Evolutionary conservation across 352 stramenopile genomes (phyloP).

Genomic region (Phytophthora capsici): DNA sequence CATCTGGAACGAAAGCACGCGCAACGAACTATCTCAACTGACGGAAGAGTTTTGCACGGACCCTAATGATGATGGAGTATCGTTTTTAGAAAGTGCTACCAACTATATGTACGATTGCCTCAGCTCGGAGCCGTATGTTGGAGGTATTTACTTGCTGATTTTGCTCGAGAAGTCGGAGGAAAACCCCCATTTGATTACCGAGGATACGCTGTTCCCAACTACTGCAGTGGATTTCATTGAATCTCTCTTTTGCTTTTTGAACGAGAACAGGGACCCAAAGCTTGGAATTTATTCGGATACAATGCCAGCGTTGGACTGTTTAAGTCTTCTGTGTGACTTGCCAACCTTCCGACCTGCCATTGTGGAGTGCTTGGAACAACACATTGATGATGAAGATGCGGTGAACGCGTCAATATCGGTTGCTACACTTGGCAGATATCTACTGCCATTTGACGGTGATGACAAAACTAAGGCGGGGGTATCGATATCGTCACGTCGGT

Average conservation of each 20-base stretch:
- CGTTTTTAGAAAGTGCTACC: slow-evolving; percentile 69
- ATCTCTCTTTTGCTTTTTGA: slow-evolving; percentile 76
- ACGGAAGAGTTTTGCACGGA: slow-evolving; percentile 80
- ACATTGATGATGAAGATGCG: slow-evolving; percentile 64
- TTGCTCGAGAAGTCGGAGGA: slow-evolving; percentile 70
- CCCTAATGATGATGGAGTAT: slow-evolving; percentile 54
- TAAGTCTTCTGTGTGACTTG: slow-evolving; percentile 75
- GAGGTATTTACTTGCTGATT: slow-evolving; percentile 74
- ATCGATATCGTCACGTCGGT: slow-evolving; percentile 81
- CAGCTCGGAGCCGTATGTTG: slow-evolving; percentile 68
- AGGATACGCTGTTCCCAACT: slow-evolving; percentile 59
- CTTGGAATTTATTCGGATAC: slow-evolving; percentile 83
- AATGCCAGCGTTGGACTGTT: slow-evolving; percentile 68
- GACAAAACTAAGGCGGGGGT: slow-evolving; percentile 55
- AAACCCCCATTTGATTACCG: slow-evolving; percentile 53
- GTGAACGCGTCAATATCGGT: slow-evolving; percentile 79
- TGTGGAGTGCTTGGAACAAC: slow-evolving; percentile 70
- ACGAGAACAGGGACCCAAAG: slow-evolving; percentile 78
- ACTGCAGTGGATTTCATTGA: slow-evolving; percentile 68
- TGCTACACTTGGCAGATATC: slow-evolving; percentile 73
- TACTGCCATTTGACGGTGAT: slow-evolving; percentile 73
- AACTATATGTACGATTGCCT: slow-evolving; percentile 88
- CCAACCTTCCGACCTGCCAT: slow-evolving; percentile 59
- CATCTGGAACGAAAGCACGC: slow-evolving; percentile 77
- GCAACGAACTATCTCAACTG: slow-evolving; percentile 70